Evolutionary conservation across 2,329 filamentous ascomycete genomes (phyloP).

Genomic region (Helicocarpus griseus): DNA sequence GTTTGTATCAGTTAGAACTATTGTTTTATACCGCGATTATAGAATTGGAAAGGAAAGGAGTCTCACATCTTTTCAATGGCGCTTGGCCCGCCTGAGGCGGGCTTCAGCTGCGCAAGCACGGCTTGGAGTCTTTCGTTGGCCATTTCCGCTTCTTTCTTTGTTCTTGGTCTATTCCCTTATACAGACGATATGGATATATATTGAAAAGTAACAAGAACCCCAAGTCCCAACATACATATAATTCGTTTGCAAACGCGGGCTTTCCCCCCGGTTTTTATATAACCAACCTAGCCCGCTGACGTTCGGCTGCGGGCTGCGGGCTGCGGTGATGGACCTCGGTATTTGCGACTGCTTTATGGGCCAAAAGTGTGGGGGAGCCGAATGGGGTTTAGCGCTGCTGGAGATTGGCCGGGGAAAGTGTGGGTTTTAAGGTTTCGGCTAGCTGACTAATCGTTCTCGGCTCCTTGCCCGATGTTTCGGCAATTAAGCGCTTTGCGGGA

Average conservation of each 20-base stretch:
- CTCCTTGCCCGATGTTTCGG: background rate
- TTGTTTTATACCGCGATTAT: background rate
- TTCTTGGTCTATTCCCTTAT: background rate
- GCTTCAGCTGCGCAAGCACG: conserved; percentile 14
- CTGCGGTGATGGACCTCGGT: background rate
- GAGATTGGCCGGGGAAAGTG: too few relatives aligned
- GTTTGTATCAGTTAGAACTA: conserved; percentile 2
- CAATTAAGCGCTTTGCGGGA: background rate
- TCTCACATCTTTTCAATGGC: conserved; percentile 13
- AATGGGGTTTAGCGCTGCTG: background rate
- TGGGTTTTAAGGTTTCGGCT: background rate
- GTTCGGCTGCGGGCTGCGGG: background rate
- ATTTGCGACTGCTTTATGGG: background rate
- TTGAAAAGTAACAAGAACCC: background rate
- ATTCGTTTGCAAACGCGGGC: too few relatives aligned
- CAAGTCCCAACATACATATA: too few relatives aligned
- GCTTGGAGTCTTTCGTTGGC: conserved; percentile 13
- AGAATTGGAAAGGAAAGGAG: background rate
- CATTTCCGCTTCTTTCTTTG: conserved; percentile 7
- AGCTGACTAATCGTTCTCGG: background rate
- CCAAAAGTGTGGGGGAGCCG: background rate
- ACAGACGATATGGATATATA: background rate
- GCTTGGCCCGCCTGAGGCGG: conserved; percentile 10
- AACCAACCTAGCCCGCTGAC: too few relatives aligned
- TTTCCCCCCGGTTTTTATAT: background rate